Conservation (phyloP, 176 grass and related monocot species). For the Chloris gayana region DNA sequence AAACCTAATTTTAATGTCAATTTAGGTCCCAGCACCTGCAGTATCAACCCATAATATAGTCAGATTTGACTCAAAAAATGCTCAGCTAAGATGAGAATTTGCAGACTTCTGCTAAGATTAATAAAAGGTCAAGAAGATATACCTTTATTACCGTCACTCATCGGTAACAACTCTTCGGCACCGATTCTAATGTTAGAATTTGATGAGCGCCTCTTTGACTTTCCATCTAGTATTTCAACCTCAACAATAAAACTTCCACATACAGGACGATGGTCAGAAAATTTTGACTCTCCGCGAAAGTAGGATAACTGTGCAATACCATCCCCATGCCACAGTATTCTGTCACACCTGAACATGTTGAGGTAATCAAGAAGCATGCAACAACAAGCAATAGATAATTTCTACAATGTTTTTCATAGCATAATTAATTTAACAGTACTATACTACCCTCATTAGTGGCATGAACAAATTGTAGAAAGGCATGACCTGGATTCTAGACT, state of each 20-base stretch:
- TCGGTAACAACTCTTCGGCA: constrained; percentile 63
- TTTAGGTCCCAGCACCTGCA: constrained; percentile 40
- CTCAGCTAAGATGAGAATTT: not conserved
- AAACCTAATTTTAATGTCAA: not conserved
- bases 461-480: not conserved
- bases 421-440: not conserved
- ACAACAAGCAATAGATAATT: not conserved
- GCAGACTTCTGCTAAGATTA: not conserved
- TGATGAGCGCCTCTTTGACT: constrained; percentile 49
- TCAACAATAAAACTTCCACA: constrained; percentile 63
- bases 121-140: constrained; percentile 21
- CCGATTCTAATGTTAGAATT: constrained; percentile 67
- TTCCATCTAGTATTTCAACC: constrained; percentile 45
- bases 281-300: constrained; percentile 69
- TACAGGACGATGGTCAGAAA: constrained; percentile 80
- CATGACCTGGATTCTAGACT: not conserved
- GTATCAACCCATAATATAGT: constrained; percentile 12
- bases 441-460: not conserved
- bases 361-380: constrained; percentile 3
- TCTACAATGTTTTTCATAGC: not conserved
- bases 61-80: constrained; percentile 1
- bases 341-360: constrained; percentile 68
- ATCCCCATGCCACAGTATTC: constrained; percentile 78
- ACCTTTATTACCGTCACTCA: constrained; percentile 43
- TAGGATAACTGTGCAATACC: constrained; percentile 66